Evolutionary conservation across 2,329 filamentous ascomycete genomes (phyloP).

Genomic region (Pestalotiopsis sp.): DNA sequence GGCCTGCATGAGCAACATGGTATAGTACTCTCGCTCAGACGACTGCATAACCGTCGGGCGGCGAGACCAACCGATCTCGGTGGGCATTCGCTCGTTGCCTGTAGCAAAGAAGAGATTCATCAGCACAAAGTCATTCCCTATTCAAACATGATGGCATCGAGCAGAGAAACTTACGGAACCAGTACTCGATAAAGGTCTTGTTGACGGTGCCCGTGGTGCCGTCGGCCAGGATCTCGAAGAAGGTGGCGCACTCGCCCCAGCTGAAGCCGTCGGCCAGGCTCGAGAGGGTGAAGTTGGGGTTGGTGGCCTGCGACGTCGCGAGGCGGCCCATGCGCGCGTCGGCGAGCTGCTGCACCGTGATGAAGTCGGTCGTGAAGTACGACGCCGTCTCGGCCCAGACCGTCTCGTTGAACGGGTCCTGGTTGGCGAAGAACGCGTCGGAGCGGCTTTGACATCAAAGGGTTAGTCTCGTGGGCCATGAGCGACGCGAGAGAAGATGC

Average conservation of each 20-base stretch:
- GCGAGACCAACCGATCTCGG: background rate
- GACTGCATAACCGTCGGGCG: background rate
- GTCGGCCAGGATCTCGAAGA: conserved; percentile 7
- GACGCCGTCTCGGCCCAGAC: conserved; percentile 23
- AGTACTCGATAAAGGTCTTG: conserved; percentile 6
- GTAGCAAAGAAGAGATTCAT: background rate
- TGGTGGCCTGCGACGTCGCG: conserved; percentile 23
- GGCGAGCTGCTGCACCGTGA: conserved; percentile 21
- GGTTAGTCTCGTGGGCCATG: background rate
- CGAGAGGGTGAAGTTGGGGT: conserved; percentile 18
- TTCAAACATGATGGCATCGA: background rate
- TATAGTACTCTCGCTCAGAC: background rate
- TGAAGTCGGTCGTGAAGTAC: conserved; percentile 21
- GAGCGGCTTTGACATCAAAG: conserved; percentile 13
- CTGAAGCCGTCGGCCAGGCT: background rate
- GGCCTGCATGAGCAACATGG: background rate
- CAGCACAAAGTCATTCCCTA: background rate
- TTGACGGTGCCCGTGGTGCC: conserved; percentile 4
- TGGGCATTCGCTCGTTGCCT: conserved; percentile 1
- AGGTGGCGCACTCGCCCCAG: conserved; percentile 9
- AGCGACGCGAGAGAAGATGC: too few species aligned
- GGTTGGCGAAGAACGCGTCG: conserved; percentile 20
- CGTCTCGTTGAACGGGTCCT: conserved; percentile 20
- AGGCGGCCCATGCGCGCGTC: conserved; percentile 21
- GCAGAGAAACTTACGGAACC: conserved; percentile 3